Evolutionary conservation across 2,329 filamentous ascomycete genomes (phyloP).

Genomic region (Didymella arachidicola): DNA sequence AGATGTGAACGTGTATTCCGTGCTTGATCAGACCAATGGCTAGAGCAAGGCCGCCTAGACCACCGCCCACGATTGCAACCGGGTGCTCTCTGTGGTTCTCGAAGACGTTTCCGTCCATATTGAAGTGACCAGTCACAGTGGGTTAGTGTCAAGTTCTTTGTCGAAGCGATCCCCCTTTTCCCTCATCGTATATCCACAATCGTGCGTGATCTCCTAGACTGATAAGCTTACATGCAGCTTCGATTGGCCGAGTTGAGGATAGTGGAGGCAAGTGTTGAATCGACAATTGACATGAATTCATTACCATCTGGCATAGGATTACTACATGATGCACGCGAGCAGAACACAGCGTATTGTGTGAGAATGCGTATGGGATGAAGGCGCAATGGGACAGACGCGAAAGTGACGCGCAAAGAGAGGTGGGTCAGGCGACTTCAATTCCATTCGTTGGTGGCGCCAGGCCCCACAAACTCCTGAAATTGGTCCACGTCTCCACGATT

Average conservation of each 20-base stretch:
- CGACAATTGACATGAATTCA: not conserved
- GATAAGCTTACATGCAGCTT: slow-evolving; percentile 14
- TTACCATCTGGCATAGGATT: not conserved
- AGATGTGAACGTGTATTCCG: slow-evolving; percentile 33
- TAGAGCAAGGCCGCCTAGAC: slow-evolving; percentile 34
- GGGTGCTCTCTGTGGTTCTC: slow-evolving; percentile 7
- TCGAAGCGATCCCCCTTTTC: not conserved
- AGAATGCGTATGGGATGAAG: not conserved
- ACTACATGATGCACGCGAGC: not conserved
- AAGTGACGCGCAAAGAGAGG: not conserved
- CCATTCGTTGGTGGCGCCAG: not conserved
- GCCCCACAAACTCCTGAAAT: not conserved
- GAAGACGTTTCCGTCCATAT: not conserved
- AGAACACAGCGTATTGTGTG: not conserved
- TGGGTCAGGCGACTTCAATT: not conserved
- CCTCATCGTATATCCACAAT: slow-evolving; percentile 10
- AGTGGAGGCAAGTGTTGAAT: not conserved
- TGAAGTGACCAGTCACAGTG: not conserved
- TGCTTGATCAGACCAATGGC: slow-evolving; percentile 31
- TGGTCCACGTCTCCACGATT: not conserved
- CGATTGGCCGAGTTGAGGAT: not conserved
- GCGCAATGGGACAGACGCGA: not conserved
- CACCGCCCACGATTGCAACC: slow-evolving; percentile 27
- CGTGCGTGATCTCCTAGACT: slow-evolving; percentile 7
- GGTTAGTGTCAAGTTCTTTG: not conserved